Evolutionary conservation across 2,329 filamentous ascomycete genomes (phyloP), one percentile per base, ranked within the genome.

Genomic region (Massarina eburnea): DNA sequence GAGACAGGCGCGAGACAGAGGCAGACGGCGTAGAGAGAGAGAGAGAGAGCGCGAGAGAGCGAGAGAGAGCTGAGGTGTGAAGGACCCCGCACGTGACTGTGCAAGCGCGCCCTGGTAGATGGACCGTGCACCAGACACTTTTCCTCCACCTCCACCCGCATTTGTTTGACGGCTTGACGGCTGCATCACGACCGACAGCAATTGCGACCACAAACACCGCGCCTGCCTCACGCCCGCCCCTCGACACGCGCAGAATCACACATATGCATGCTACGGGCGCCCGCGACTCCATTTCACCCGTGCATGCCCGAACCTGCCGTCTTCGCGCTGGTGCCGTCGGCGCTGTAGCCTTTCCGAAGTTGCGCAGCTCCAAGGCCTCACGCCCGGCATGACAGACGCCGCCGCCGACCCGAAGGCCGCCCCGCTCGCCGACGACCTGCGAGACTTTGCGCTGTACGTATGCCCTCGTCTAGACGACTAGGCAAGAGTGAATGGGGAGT

Each of bases 391-490:
- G 64, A 61, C 62, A 42, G 55, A 51, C 55, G 30, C 51, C 40
- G 49, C 55, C 36, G 42, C 46, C 33, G 64, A 68, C 45, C 49
- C 60, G 36, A 69, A 68, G 52, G 43, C 55, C 30, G 64, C 64
- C 37, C 59, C 57, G 50, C 66, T 69, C 26, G 52, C 62, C 41
- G 62, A 66, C 19, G 66, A 69, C 40, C 44, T 67, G 43, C 64
- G 57, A 37, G 62, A 65, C 15, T 65, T 59, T 40, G 65, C 64
- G 33, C 53, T 62, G 66, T 69, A 59, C 19, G 46, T 39, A 8
- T 14, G 14, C 6, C 3, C n/a, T 9, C 15, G 29, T 14, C n/a
- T 17, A 21, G 12, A 14, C 27, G 7, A 8, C 27, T 30, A 5
- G 24, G 27, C 12, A 5, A 14, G 9, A 29, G 27, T 9, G 19